Evolutionary conservation across 768 basidiomycete genomes (phyloP), one percentile per base, ranked within the genome.

Genomic region (Tulasnella sp.): DNA sequence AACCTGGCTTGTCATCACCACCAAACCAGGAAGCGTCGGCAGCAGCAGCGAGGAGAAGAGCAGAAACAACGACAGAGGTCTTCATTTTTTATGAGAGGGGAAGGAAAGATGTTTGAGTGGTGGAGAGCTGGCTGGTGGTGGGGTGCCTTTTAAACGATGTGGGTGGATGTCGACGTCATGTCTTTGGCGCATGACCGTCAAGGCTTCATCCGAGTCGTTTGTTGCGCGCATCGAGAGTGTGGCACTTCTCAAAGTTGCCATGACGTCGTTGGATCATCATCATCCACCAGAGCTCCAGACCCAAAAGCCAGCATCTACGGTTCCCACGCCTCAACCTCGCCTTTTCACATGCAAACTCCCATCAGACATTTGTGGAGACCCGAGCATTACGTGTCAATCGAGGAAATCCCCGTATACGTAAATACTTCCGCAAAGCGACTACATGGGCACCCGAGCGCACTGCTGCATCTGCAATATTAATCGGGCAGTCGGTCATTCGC

Each of bases 1-100:
- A 17, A 67, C 73, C 58, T 64, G 73, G 73, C 31, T 74, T 74
- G 25, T 76, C 67, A 2, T 71, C 68, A 6, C 38, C 45, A 12
- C 45, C 34, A 31, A 76, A 70, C 75, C 75, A 76, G 0, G 67
- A 68, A 17, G 75, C 68, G 45, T 76, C 42, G 75, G 37, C 39
- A 14, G 75, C 17, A 4, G 69, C n/a, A 17, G 68, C 68, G 67
- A 52, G 34, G 38, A 71, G 75, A 36, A 40, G 37, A n/a, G 67
- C 36, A 34, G 64, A 64, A 15, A 74, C 36, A 22, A 67, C 36
- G 39, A 42, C 64, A 17, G 73, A 39, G 36, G 73, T 67, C 58
- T 58, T 74, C 58, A 74, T 67, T 52, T 74, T 54, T 74, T 49
- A 22, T 6, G 73, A 22, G 12, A 36, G 34, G 54, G 73, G 64